These are phyloP conservation scores for Inga laurina DNA, from an alignment of 306 rosid genomes.

Conservation along the genomic window DNA sequence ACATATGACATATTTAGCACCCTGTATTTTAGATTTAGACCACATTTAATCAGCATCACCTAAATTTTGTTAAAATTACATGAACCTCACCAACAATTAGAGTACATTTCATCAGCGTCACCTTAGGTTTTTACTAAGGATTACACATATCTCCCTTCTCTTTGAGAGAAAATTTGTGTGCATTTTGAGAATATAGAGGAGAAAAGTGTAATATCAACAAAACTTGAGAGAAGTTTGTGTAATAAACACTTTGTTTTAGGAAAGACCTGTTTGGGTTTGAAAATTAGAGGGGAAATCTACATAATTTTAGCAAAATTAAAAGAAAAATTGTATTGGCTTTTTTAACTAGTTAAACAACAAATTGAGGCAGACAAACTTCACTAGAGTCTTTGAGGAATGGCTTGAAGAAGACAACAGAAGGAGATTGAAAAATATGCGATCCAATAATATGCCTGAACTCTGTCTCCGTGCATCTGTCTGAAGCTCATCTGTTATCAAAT, in stretches of 20 bases:
- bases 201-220: not conserved
- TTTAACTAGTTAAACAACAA: not conserved
- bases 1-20: not conserved
- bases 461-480: not conserved
- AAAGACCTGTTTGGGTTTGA: not conserved
- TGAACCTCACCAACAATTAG: too few relatives aligned
- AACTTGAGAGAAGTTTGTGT: not conserved
- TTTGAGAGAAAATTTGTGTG: not conserved
- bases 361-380: not conserved
- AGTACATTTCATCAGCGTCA: too few relatives aligned
- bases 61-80: too few relatives aligned
- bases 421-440: not conserved
- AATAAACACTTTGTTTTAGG: not conserved
- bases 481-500: not conserved
- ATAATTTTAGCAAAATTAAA: not conserved
- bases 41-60: too few relatives aligned
- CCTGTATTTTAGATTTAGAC: not conserved
- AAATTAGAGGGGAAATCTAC: not conserved
- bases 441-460: not conserved
- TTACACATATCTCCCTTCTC: not conserved
- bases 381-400: not conserved
- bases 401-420: not conserved
- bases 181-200: not conserved
- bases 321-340: not conserved
- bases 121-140: not conserved